phyloP scores from a whole-genome alignment of 192 early-diverging fungal genomes.

The Globomyces pollinis-pini region DNA sequence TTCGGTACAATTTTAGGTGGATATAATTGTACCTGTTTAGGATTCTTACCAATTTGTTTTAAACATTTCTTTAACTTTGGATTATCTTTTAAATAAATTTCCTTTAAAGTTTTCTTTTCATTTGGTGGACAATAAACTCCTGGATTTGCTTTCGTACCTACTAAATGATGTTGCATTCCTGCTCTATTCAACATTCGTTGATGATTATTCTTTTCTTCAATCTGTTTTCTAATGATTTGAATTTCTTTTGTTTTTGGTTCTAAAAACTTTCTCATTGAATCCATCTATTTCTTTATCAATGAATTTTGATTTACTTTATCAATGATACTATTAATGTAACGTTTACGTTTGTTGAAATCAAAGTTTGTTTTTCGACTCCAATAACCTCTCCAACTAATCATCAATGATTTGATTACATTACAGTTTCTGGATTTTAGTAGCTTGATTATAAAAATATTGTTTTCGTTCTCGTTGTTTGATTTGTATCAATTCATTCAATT shows the following conservation, averaged over 20 bases:
- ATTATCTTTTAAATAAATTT: conserved; percentile 23
- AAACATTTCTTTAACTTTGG: conserved; percentile 26
- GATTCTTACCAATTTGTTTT: conserved; percentile 20
- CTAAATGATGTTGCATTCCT: conserved; percentile 31
- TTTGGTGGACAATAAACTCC: conserved; percentile 20
- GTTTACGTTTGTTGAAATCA: conserved; percentile 32
- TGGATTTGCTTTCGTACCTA: conserved; percentile 33
- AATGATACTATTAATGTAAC: conserved; percentile 14
- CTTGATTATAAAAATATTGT: no score
- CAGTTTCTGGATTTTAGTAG: no score
- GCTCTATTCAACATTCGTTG: conserved; percentile 18
- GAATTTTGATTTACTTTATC: conserved; percentile 19
- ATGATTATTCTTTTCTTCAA: not conserved
- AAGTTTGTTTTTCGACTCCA: conserved; percentile 27
- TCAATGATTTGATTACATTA: not conserved
- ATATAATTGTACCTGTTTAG: conserved; percentile 6
- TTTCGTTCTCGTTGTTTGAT: no score
- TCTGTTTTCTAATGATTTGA: not conserved
- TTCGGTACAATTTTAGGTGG: not conserved
- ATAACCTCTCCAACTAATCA: conserved; percentile 40
- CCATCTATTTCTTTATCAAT: no score
- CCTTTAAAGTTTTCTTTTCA: no score
- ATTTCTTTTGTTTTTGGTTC: conserved; percentile 7
- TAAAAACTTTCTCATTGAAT: conserved; percentile 8
- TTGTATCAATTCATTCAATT: no score